Evolutionary conservation across 2,329 filamentous ascomycete species (phyloP), one percentile per base, ranked within the genome.

Genomic region (Paraphaeosphaeria minitans): DNA sequence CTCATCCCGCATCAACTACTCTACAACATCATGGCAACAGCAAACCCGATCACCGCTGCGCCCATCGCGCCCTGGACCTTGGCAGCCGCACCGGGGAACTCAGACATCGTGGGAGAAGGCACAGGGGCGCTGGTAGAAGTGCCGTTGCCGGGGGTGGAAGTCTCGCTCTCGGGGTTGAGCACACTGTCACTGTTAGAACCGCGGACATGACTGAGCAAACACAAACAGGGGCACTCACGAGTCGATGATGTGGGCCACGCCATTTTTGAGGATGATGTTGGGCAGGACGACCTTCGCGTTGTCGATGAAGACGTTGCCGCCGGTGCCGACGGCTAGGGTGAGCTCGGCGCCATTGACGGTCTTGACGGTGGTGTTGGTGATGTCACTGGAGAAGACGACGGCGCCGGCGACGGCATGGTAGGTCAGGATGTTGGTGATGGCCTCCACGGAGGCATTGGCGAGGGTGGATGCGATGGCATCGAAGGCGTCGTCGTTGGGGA

Each of bases 401-500:
- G 45, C 46, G 2, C 46, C 35, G 7, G 46, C 16, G 6, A 57
- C 24, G 12, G 48, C 42, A 16, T 57, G 55, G 47, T 57, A 57
- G 6, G 24, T 42, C 4, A 57, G 19, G 5, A 52, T 47, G n/a
- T 4, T 19, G 27, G 24, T 41, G n/a, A 52, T 42, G 6, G 46
- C 52, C 12, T 51, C 55, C 12, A 46, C 12, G 55, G 24, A 39
- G 6, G 55, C 48, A 3, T 52, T 45, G n/a, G 37, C 47, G n/a
- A 57, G 46, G 29, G 39, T 47, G 27, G 37, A 51, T 9, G 47
- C 55, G 4, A 33, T 19, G 16, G 27, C 19, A 2, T 13, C 21
- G 29, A 57, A 57, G 8, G 55, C 55, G 4, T 13, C 55, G 31
- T 57, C 39, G 48, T 24, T 51, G 4, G 47, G 46, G 6, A 52